These are phyloP conservation scores for Neonectria hederae DNA, from an alignment of 2,329 filamentous ascomycete species.

Conservation along the genomic window DNA sequence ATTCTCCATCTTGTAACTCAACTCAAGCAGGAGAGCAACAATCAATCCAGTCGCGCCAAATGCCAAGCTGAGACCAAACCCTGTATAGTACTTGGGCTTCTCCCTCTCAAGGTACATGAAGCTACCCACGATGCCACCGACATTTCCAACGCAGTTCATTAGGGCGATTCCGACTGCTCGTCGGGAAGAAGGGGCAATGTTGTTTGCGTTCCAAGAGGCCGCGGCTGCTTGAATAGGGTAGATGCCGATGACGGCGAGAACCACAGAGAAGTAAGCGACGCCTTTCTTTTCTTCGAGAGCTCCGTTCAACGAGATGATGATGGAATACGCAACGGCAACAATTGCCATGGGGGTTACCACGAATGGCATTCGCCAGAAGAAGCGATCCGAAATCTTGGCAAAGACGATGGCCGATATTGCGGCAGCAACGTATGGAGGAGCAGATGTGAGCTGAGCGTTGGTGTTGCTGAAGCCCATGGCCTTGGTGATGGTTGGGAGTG, in stretches of 20 bases:
- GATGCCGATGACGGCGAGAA: conserved; percentile 35
- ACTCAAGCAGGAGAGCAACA: conserved; percentile 45
- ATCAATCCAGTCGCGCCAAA: conserved; percentile 45
- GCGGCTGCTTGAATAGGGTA: conserved; percentile 37
- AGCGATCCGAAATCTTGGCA: conserved; percentile 74
- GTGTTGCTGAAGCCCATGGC: conserved; percentile 42
- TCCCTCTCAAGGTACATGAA: conserved; percentile 18
- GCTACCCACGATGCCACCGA: conserved; percentile 17
- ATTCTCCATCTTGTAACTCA: conserved; percentile 44
- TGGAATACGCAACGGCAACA: conserved; percentile 32
- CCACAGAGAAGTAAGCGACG: conserved; percentile 32
- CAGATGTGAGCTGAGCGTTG: conserved; percentile 55
- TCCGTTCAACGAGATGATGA: conserved; percentile 35
- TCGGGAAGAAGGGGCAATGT: conserved; percentile 38
- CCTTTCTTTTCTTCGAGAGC: conserved; percentile 31
- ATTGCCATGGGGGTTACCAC: conserved; percentile 34
- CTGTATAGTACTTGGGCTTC: conserved; percentile 55
- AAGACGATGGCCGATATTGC: conserved; percentile 70
- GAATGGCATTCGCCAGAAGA: conserved; percentile 47
- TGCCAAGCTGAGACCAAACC: conserved; percentile 49
- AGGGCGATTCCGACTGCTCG: conserved; percentile 47
- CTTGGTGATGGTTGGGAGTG: conserved; percentile 38
- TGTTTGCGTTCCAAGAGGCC: conserved; percentile 39
- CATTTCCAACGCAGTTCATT: conserved; percentile 29
- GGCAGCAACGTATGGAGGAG: conserved; percentile 68